Evolutionary conservation across 257 asterid genomes (phyloP).

Genomic region (Solanum neorickii): DNA sequence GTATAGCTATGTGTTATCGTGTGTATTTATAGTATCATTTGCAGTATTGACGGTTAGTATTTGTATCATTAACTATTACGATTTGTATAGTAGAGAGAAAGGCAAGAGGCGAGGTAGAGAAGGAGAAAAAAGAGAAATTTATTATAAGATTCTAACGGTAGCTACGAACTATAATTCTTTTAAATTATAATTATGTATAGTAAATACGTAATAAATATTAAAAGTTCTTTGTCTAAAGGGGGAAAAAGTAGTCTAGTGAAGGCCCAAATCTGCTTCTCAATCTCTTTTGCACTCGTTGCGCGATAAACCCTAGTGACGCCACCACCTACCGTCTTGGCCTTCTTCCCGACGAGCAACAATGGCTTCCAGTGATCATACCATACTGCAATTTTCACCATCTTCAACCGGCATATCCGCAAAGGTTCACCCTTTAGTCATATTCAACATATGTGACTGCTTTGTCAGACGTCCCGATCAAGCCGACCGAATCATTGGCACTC

Average conservation of each 20-base stretch:
- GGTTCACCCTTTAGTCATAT: conserved; percentile 81
- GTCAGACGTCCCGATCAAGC: conserved; percentile 92
- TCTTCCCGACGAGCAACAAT: conserved; percentile 1
- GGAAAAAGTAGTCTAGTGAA: neutral
- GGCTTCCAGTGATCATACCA: conserved; percentile 46
- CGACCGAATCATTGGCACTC: conserved; percentile 87
- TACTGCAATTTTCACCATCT: conserved; percentile 52
- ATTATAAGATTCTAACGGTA: too few relatives aligned
- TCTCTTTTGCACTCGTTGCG: neutral
- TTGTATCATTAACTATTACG: neutral
- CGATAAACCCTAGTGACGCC: neutral
- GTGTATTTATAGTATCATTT: neutral
- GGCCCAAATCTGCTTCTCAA: neutral
- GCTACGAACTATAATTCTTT: too few relatives aligned
- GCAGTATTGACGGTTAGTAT: too few relatives aligned
- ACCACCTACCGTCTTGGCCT: neutral
- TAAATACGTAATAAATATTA: too few relatives aligned
- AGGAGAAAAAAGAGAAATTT: neutral
- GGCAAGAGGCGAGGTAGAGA: neutral
- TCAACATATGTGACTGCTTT: conserved; percentile 73
- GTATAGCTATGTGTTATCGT: neutral
- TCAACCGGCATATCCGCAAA: conserved; percentile 48
- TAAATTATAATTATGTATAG: too few relatives aligned
- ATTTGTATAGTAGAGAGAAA: neutral
- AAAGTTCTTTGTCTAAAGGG: too few relatives aligned